Evolutionary conservation across 805 yeast species (phyloP), one percentile per base, ranked within the genome.

Genomic region (Suhomyces prunicola): DNA sequence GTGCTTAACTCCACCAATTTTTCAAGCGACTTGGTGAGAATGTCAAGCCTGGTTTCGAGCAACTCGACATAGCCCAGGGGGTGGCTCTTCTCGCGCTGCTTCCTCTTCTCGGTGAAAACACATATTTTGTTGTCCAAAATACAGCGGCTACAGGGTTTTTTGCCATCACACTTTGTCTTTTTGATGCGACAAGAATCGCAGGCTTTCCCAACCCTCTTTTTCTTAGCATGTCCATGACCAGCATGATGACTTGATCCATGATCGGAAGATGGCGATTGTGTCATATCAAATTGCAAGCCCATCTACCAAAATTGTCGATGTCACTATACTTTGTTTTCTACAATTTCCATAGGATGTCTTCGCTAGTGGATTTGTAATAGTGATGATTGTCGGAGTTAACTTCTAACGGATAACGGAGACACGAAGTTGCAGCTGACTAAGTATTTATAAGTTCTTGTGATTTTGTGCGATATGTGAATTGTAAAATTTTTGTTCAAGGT

Each of bases 81-180:
- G 56, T 82, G 83, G 26, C 71, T 69, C 62, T 83, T 83, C 46
- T 84, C 87, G 52, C 73, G 79, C 47, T 72, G 70, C 57, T 77
- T 79, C 62, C 76, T 79, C 61, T 83, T 74, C 55, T 83, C 85
- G 2, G 84, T 78, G 61, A 81, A 83, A 2, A 82, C 78, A 63
- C 88, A 83, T 31, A 83, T 74, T 61, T 81, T 82, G 65, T 83
- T 83, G 57, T 82, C 86, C 7, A 73, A 68, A 7, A 73, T 63
- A 61, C 88, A 83, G 51, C 81, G 74, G 36, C 77, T 76, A 58
- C 88, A 83, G 0, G 88, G 87, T 56, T 80, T 80, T 48, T 76
- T 75, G 19, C 88, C 88, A 53, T 82, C 83, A 63, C 88, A 83
- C 56, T 83, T 83, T 5, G 86, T 83, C 67, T 83, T 83, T 61